Conservation (phyloP, 208 protist species). For the Balamuthia mandrillaris region DNA sequence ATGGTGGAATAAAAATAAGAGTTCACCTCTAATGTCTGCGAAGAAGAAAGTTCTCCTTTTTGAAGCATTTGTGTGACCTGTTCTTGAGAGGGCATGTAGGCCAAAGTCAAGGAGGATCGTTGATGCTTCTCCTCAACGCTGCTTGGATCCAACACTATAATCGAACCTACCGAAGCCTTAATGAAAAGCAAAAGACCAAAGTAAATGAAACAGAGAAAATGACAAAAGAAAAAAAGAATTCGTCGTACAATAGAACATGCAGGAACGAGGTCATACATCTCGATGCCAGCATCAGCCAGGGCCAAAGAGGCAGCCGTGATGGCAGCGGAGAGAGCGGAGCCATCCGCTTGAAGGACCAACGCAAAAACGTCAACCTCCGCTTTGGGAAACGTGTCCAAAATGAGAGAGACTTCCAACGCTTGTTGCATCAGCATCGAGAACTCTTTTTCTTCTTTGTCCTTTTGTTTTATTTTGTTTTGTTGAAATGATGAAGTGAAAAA, state of each 20-base stretch:
- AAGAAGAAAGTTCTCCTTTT: slow-evolving; percentile 51
- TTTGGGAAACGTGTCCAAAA: slow-evolving; percentile 49
- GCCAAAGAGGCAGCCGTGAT: slow-evolving; percentile 83
- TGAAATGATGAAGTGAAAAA: no score
- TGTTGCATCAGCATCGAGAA: slow-evolving; percentile 31
- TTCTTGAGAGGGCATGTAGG: slow-evolving; percentile 45
- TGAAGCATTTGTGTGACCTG: slow-evolving; percentile 62
- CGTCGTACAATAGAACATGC: slow-evolving; percentile 49
- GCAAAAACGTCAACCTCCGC: slow-evolving; percentile 81
- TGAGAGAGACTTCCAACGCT: slow-evolving; percentile 21
- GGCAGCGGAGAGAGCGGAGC: slow-evolving; percentile 61
- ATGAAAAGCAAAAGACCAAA: neutral
- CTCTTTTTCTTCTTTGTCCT: slow-evolving; percentile 36
- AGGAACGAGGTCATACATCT: slow-evolving; percentile 72
- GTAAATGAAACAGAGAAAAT: neutral
- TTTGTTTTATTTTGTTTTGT: no score
- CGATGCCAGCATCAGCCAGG: slow-evolving; percentile 76
- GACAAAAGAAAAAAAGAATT: neutral
- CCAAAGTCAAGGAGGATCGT: slow-evolving; percentile 16
- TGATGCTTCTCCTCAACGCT: slow-evolving; percentile 17
- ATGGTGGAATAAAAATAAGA: neutral
- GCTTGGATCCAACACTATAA: slow-evolving; percentile 32
- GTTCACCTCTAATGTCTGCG: slow-evolving; percentile 33
- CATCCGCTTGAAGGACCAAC: slow-evolving; percentile 80
- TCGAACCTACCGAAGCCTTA: neutral